Evolutionary conservation across 1,139 yeast genomes (phyloP), one percentile per base, ranked within the genome.

Genomic region (Geotrichum klebahnii): DNA sequence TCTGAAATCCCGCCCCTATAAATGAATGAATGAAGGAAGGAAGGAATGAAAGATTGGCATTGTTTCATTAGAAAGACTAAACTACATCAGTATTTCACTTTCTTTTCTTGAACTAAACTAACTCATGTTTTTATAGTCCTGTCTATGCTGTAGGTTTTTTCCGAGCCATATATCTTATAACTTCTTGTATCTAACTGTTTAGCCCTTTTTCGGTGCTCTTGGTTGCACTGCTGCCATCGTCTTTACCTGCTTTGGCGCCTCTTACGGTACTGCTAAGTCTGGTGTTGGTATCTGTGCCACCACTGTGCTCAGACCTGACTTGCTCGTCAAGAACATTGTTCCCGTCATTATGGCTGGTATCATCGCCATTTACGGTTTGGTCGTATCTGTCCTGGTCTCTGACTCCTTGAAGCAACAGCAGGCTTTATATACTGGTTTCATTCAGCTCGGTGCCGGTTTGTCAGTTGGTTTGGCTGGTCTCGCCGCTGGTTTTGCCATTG

Each of bases 321-420:
- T 69, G 56, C 62, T 69, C 55, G 67, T 68, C 64, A 66, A 61
- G 61, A 61, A 40, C 46, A 44, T 53, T 34, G 55, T 92, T 61
- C 97, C 97, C 17, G 97, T 92, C 52, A 96, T 92, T 59, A 90
- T 92, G 97, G 84, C 95, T 59, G 98, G 98, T 82, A 94, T 92
- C 65, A 75, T 92, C 58, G 90, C 97, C 32, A 96, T 92, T 51
- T 92, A 92, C 69, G 98, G 98, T 3, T 76, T 92, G 55, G 98
- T 92, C 28, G 98, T 92, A 51, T 85, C 97, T 8, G 98, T 92
- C 45, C 77, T 92, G 62, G 89, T 92, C 62, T 96, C 98, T 23
- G 97, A 96, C 54, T 92, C 92, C 9, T 76, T 92, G 57, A 77
- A 82, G 41, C 97, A 82, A 59, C 78, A 79, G 45, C 90, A 92